phyloP scores from a whole-genome alignment of 2,329 filamentous ascomycete species.

The Myriangium duriaei region DNA sequence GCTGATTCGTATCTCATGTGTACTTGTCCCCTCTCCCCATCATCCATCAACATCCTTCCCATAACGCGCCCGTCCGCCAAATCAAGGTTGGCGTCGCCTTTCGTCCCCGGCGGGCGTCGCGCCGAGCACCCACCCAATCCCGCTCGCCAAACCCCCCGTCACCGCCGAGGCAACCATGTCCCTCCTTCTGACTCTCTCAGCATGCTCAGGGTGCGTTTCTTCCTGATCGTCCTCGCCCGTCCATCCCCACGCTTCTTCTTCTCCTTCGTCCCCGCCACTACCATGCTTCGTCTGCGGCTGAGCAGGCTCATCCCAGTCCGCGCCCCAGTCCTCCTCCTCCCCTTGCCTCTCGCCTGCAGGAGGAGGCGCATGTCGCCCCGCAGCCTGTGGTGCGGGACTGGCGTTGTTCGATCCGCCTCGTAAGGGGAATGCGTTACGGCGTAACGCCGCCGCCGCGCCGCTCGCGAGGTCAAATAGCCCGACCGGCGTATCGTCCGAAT shows the following conservation, averaged over 20 bases:
- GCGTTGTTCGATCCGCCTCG: slow-evolving; percentile 15
- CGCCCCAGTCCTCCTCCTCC: slow-evolving; percentile 3
- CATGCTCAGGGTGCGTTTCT: not conserved
- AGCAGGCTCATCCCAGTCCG: slow-evolving; percentile 3
- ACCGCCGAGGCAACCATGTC: slow-evolving; percentile 59
- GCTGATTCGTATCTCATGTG: too few relatives aligned
- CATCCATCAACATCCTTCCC: too few relatives aligned
- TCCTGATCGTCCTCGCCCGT: slow-evolving; percentile 1
- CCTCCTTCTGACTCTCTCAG: slow-evolving; percentile 48
- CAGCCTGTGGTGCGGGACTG: slow-evolving; percentile 7
- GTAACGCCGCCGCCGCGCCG: slow-evolving; percentile 36
- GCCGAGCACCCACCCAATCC: slow-evolving; percentile 53
- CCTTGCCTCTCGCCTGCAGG: not conserved
- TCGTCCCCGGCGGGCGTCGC: slow-evolving; percentile 21
- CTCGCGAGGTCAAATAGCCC: slow-evolving; percentile 41
- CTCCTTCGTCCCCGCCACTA: slow-evolving; percentile 5
- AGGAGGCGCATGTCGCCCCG: not conserved
- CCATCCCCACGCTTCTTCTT: slow-evolving; percentile 7
- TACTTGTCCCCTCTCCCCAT: too few relatives aligned
- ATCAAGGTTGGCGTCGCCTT: too few relatives aligned
- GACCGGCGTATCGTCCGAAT: slow-evolving; percentile 38
- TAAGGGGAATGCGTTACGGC: slow-evolving; percentile 35
- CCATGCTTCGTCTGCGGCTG: not conserved
- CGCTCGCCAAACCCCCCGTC: slow-evolving; percentile 48
- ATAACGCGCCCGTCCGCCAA: too few relatives aligned